Evolutionary conservation across 23 red algal genomes (phyloP), one percentile per base, ranked within the genome.

Genomic region (Gracilaria gracilis): DNA sequence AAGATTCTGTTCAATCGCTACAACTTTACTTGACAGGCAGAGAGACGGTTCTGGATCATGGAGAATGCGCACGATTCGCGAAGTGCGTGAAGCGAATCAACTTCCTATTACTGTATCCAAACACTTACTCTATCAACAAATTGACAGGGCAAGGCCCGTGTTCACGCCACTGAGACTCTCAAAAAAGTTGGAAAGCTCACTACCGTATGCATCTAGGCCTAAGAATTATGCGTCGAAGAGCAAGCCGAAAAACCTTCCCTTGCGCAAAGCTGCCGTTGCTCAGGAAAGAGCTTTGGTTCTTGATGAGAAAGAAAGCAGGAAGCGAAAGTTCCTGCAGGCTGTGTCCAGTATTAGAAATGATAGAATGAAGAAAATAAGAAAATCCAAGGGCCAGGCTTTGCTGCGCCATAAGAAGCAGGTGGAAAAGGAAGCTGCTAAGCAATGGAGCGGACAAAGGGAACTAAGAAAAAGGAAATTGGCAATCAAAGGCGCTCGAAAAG

Each of bases 61-160:
- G 91, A 72, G 91, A 54, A 99, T 99, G 94, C 84, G 93, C n/a
- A 99, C 97, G 23, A 84, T 93, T 77, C 92, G 97, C 58, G 97
- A 99, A 79, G 49, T 99, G 35, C 94, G 97, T 4, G 83, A 92
- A 61, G 93, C 82, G 49, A 40, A 86, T 32, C 79, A 92, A 27
- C 37, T 95, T 15, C 85, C 97, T 27, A 92, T 95, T 71, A 90
- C 93, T 29, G 28, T 82, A 17, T 90, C 90, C 21, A 80, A 88
- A 67, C 91, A 99, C 54, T 99, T 94, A 35, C 35, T 96, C 37
- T 99, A 99, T 82, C 57, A 75, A n/a, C 28, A 34, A 6, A 80
- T 99, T 16, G 93, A 91, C 28, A 86, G 93, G 15, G 75, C 67
- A 88, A 57, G 69, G 47, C 92, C 78, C 29, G 49, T 83, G 20